phyloP scores from a whole-genome alignment of 495 filamentous ascomycete species.

The Neurospora hispaniola region DNA sequence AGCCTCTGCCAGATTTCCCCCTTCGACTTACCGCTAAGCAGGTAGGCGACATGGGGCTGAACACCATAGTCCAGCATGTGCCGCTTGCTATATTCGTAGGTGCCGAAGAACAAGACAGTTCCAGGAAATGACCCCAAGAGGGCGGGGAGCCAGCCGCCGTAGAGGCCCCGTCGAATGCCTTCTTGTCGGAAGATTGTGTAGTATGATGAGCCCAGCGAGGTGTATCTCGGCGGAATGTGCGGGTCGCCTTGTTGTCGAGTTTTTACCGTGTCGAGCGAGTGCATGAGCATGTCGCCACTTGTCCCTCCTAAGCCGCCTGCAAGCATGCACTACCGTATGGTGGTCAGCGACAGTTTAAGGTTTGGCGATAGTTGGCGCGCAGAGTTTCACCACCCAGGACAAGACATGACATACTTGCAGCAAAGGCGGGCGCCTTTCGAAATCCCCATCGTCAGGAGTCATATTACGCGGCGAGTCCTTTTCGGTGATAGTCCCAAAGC shows the following conservation, averaged over 20 bases:
- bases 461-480: slow-evolving; percentile 25
- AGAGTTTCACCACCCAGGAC: background rate
- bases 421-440: slow-evolving; percentile 34
- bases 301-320: slow-evolving; percentile 86
- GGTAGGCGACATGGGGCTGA: slow-evolving; percentile 68
- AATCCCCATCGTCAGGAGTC: slow-evolving; percentile 31
- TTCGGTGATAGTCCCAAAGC: slow-evolving; percentile 14
- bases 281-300: slow-evolving; percentile 95
- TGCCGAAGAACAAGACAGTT: slow-evolving; percentile 89
- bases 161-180: slow-evolving; percentile 78
- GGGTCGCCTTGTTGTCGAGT: slow-evolving; percentile 97
- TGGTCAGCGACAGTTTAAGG: slow-evolving; percentile 7
- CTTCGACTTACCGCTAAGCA: slow-evolving; percentile 55
- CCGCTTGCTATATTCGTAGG: slow-evolving; percentile 91
- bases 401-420: slow-evolving; percentile 28
- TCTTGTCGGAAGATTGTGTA: slow-evolving; percentile 87
- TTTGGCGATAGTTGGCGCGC: background rate
- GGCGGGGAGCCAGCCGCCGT: slow-evolving; percentile 82
- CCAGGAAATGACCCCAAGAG: slow-evolving; percentile 88
- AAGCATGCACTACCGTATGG: slow-evolving; percentile 65
- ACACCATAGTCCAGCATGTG: slow-evolving; percentile 74
- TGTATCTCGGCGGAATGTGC: slow-evolving; percentile 80
- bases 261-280: slow-evolving; percentile 97
- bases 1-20: background rate
- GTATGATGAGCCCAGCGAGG: slow-evolving; percentile 80